These are phyloP conservation scores for Fusarium equiseti DNA, from an alignment of 2,329 filamentous ascomycete species.

Conservation along the genomic window DNA sequence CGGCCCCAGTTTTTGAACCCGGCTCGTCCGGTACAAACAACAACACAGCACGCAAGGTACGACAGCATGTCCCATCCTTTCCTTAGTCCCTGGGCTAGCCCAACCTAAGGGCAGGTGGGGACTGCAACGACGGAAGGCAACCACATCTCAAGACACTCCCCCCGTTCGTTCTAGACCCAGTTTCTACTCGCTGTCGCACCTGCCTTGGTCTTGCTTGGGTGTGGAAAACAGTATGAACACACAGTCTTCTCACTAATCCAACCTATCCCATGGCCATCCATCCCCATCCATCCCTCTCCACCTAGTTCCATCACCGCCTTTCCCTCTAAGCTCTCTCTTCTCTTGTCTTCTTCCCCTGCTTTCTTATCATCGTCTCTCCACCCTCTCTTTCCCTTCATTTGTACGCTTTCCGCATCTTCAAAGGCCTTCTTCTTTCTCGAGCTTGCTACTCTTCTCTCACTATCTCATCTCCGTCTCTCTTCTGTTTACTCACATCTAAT, in stretches of 20 bases:
- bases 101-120: conserved; percentile 1
- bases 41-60: conserved; percentile 35
- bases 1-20: conserved; percentile 10
- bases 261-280: conserved; percentile 49
- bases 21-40: conserved; percentile 36
- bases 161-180: conserved; percentile 29
- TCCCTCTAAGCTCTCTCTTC: conserved; percentile 51
- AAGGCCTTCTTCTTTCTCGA: conserved; percentile 54
- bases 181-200: conserved; percentile 27
- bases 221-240: conserved; percentile 32
- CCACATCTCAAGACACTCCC: conserved; percentile 27
- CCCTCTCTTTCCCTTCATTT: conserved; percentile 50
- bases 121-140: conserved; percentile 7
- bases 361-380: conserved; percentile 52
- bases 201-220: conserved; percentile 30
- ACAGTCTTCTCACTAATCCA: conserved; percentile 46
- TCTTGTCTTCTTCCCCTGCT: conserved; percentile 50
- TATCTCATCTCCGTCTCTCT: conserved; percentile 38
- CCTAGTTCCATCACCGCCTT: conserved; percentile 53
- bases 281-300: conserved; percentile 52
- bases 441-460: conserved; percentile 49
- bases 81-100: conserved; percentile 2
- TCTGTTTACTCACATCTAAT: conserved; percentile 36
- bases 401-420: conserved; percentile 50
- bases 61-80: conserved; percentile 25